Evolutionary conservation across 2,329 filamentous ascomycete species (phyloP).

Genomic region (Fusarium lateritium): DNA sequence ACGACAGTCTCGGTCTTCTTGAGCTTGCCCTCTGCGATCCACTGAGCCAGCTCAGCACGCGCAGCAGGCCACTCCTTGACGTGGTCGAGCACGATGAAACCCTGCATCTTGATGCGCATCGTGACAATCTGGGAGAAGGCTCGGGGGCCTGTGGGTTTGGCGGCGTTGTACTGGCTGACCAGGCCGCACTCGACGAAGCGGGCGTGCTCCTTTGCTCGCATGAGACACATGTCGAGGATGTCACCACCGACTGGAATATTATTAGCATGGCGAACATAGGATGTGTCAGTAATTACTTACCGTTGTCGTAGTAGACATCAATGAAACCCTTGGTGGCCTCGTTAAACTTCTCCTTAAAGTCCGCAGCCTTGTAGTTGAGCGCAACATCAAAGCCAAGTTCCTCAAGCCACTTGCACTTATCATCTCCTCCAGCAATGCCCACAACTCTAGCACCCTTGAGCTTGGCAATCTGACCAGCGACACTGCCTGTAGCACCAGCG

Average conservation of each 20-base stretch:
- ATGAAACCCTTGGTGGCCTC: constrained; percentile 72
- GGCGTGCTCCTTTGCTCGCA: constrained; percentile 72
- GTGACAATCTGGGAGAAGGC: constrained; percentile 68
- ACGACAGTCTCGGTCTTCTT: constrained; percentile 81
- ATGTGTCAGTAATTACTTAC: constrained; percentile 35
- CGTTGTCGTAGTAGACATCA: constrained; percentile 81
- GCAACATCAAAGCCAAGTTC: constrained; percentile 78
- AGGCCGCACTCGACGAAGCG: constrained; percentile 80
- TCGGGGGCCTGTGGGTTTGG: constrained; percentile 68
- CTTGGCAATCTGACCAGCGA: constrained; percentile 85
- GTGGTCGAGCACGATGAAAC: constrained; percentile 83
- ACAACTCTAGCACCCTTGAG: constrained; percentile 74
- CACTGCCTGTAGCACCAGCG: constrained; percentile 82
- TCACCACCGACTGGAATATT: constrained; percentile 71
- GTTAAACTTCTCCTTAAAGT: constrained; percentile 73
- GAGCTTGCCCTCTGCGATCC: constrained; percentile 80
- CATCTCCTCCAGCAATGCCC: constrained; percentile 75
- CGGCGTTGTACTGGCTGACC: constrained; percentile 78
- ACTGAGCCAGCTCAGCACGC: constrained; percentile 73
- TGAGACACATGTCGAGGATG: constrained; percentile 76
- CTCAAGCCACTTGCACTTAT: constrained; percentile 77
- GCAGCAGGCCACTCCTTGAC: constrained; percentile 71
- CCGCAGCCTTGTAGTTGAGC: constrained; percentile 77
- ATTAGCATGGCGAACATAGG: constrained; percentile 16
- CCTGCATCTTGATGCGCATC: constrained; percentile 75